Base-by-base conservation (phyloP, 208 protist species). In the Blastocrithidia nonstop region DNA sequence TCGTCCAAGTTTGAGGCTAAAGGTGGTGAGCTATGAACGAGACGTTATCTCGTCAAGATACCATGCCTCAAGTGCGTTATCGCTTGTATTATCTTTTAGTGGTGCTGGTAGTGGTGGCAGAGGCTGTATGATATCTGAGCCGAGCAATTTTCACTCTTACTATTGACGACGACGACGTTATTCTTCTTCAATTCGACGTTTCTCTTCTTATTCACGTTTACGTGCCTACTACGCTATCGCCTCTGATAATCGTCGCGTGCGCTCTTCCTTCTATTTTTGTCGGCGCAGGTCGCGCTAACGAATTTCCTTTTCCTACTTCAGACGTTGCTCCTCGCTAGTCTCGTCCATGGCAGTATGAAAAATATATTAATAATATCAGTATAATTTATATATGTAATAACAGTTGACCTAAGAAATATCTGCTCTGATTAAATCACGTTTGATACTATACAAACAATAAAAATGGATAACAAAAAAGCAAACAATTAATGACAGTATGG, bases 111-210 rank as follows among this genome's bases (percentile, higher is more conserved):
- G 68, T 1, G 75, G 75, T 2, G 76, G 75, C 11, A 94, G 71
- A 16, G 76, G 64, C 26, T 85, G 71, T 46, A 94, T 89, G 8
- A 70, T 65, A 40, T 88, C 75, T 1, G 67, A 35, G 2, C 86
- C 86, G 13, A 94, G 71, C 4, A 59, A 55, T 58, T 79, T 77
- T 77, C 71, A 90, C 46, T 94, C 81, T 50, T 88, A 69, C 55
- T 84, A 75, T 41, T 82, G 61, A 20, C 42, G 48, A 28, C 71
- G 69, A 5, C 60, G 68, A 7, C 71, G 59, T 43, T 58, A 56
- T 31, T 79, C 66, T 44, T 91, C 86, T 37, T 94, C 86, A 8
- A 79, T 7, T 25, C 54, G 53, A 13, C 68, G 63, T 45, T 76
- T 52, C 41, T 69, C 60, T 50, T 74, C 73, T 37, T 91, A 81